Percentiles rank a stretch among this genome's conserved stretches.
These are phyloP conservation scores for Filobasidium floriforme DNA, from an alignment of 768 basidiomycete genomes.

Conservation along the genomic window DNA sequence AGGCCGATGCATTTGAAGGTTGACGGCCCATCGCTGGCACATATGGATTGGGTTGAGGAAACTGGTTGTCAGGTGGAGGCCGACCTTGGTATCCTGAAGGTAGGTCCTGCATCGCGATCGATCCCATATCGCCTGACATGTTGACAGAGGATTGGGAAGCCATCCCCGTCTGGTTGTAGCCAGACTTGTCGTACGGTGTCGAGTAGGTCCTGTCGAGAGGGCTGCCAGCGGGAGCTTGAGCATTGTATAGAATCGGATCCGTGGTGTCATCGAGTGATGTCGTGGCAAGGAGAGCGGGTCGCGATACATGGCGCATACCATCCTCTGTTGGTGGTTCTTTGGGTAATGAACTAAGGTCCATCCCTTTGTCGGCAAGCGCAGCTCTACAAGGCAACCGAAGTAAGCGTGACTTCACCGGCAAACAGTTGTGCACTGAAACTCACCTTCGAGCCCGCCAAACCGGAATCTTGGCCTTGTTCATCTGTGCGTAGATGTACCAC, in stretches of 20 bases:
- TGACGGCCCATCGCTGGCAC: not conserved
- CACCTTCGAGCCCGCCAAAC: slow-evolving; percentile 40
- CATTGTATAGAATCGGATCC: not conserved
- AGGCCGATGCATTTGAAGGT: slow-evolving; percentile 8
- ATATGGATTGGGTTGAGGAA: slow-evolving; percentile 15
- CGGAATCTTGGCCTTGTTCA: slow-evolving; percentile 36
- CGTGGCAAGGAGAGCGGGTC: not conserved
- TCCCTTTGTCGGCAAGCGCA: slow-evolving; percentile 29
- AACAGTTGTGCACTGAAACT: slow-evolving; percentile 14
- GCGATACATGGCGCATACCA: not conserved
- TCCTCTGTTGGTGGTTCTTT: not conserved
- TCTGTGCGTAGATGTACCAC: slow-evolving; percentile 52
- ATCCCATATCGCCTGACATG: not conserved
- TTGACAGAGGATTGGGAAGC: not conserved
- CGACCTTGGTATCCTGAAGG: not conserved
- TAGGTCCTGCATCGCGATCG: not conserved
- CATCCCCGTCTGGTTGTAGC: not conserved
- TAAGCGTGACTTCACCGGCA: slow-evolving; percentile 2
- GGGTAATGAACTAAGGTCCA: slow-evolving; percentile 20
- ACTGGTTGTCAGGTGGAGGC: not conserved
- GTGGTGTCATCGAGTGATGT: slow-evolving; percentile 10
- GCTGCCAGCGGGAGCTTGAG: not conserved
- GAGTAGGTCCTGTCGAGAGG: not conserved
- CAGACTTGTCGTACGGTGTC: not conserved
- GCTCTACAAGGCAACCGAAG: slow-evolving; percentile 20